These are phyloP conservation scores for Orbilia brochopaga DNA, from an alignment of 2,329 filamentous ascomycete species.

Conservation along the genomic window DNA sequence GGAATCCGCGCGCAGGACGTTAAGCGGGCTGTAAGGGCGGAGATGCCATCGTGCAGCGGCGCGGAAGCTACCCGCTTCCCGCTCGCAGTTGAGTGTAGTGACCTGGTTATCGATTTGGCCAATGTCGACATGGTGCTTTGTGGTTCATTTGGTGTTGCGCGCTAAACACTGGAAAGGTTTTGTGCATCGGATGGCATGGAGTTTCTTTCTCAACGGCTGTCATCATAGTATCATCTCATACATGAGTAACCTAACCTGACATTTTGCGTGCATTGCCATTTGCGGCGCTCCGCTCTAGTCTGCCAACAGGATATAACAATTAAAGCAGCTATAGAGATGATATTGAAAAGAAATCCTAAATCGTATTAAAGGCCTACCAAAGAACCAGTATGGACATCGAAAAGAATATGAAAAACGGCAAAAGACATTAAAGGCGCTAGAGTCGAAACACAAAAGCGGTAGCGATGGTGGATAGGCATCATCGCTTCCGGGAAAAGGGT, in stretches of 20 bases:
- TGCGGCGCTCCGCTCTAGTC: constrained; percentile 12
- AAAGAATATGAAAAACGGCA: neutral
- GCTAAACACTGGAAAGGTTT: constrained; percentile 25
- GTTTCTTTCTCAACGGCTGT: neutral
- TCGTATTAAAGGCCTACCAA: constrained; percentile 40
- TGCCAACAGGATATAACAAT: neutral
- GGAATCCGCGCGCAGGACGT: constrained; percentile 10
- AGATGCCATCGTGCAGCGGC: constrained; percentile 10
- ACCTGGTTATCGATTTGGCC: constrained; percentile 33
- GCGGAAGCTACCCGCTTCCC: neutral
- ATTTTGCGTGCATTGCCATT: neutral
- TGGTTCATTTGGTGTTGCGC: constrained; percentile 37
- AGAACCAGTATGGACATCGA: constrained; percentile 5
- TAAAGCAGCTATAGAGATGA: constrained; percentile 6
- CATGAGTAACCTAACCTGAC: constrained; percentile 12
- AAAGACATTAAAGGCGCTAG: constrained; percentile 31
- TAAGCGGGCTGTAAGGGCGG: neutral
- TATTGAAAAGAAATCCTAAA: constrained; percentile 2
- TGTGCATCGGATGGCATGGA: constrained; percentile 8
- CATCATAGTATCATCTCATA: constrained; percentile 16
- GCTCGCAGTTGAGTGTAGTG: constrained; percentile 4
- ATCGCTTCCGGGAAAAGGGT: constrained; percentile 13
- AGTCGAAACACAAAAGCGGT: constrained; percentile 21
- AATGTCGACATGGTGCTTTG: constrained; percentile 32
- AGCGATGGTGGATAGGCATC: constrained; percentile 29